Evolutionary conservation across 2,329 filamentous ascomycete species (phyloP), one percentile per base, ranked within the genome.

Genomic region (Fusarium succisae): DNA sequence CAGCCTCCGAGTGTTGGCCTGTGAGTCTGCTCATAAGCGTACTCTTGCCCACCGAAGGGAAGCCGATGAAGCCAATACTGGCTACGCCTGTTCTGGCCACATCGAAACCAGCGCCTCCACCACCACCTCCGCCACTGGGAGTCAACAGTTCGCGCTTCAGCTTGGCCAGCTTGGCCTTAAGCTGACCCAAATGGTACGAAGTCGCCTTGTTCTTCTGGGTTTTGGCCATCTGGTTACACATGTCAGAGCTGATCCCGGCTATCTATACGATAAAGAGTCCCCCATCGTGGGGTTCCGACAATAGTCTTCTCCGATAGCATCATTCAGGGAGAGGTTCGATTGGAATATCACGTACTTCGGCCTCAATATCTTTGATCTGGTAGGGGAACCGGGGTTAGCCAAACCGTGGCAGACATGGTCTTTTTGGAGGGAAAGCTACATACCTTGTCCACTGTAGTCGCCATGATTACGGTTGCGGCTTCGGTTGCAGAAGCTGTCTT

Each of bases 151-250:
- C 96, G 81, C 94, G 91, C 89, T 98, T 98, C 80, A 99, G 89
- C 87, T 99, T 99, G 54, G 96, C 96, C 81, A 99, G 91, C 86
- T 99, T 99, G 76, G 96, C 96, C 86, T 99, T 99, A 78, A 99
- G 87, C 86, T 98, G 96, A 84, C 94, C 95, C 84, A 98, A 87
- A 89, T 98, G 95, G 84, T 92, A 98, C 55, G 94, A 95, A 18
- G 95, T 98, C 61, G 93, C 93, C 87, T 98, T 98, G 85, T 98
- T 98, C 87, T 98, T 98, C 84, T 98, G 95, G 81, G 95, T 98
- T 86, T 90, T 90, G 87, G 95, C 94, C 96, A 98, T 98, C 92
- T 96, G 76, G 78, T 67, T 55, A 58, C 55, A 59, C 50, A 63
- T 45, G 74, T 69, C 74, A 78, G 72, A 75, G 66, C 50, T 63